Conservation (phyloP, 352 stramenopile genomes). For the Phytophthora fragariae region DNA sequence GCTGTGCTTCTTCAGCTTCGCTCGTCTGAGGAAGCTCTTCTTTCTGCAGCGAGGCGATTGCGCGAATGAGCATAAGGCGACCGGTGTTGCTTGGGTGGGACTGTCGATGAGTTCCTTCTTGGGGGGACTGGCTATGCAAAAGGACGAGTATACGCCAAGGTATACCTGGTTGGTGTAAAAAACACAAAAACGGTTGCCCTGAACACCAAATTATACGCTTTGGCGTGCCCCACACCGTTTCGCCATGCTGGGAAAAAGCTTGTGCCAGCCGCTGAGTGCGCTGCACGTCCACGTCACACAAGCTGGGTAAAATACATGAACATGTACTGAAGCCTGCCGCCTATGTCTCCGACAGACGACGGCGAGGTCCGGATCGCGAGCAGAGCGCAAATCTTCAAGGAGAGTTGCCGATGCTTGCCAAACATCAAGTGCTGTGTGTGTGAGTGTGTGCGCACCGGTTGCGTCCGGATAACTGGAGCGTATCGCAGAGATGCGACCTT, state of each 20-base stretch:
- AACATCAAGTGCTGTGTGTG: slow-evolving; percentile 15
- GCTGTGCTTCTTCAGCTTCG: background rate
- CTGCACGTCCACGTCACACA: background rate
- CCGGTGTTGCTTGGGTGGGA: slow-evolving; percentile 19
- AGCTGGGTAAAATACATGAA: background rate
- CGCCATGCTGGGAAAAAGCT: background rate
- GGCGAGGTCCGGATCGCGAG: slow-evolving; percentile 14
- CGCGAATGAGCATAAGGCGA: slow-evolving; percentile 33
- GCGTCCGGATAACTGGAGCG: slow-evolving; percentile 13
- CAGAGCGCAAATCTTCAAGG: slow-evolving; percentile 33
- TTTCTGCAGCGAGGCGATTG: slow-evolving; percentile 30
- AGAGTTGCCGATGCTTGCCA: slow-evolving; percentile 22
- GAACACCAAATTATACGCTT: background rate
- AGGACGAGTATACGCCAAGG: slow-evolving; percentile 15
- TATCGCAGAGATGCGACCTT: slow-evolving; percentile 15
- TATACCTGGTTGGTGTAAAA: background rate
- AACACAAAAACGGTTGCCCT: background rate
- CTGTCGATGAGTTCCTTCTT: slow-evolving; percentile 30
- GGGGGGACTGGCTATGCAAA: slow-evolving; percentile 19
- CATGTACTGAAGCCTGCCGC: background rate
- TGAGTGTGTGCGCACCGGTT: background rate
- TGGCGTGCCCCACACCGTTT: background rate
- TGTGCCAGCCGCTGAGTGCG: background rate
- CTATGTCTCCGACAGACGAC: slow-evolving; percentile 23
- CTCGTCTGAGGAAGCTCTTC: slow-evolving; percentile 3